Conservation (phyloP, 495 filamentous ascomycete genomes). For the Lophiotrema nucula region DNA sequence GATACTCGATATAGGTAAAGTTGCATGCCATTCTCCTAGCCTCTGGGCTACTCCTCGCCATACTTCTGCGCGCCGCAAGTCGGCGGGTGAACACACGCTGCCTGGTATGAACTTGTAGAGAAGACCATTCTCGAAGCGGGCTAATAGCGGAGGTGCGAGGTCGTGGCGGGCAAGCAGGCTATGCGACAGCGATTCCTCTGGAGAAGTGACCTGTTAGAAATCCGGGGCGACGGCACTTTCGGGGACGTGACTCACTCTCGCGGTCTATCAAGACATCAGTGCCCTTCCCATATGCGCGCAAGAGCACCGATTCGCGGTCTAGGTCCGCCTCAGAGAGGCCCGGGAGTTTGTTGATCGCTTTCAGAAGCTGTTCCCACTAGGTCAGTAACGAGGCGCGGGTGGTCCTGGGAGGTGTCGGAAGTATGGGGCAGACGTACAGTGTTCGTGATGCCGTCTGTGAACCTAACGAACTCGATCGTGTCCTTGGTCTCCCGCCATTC, state of each 20-base stretch:
- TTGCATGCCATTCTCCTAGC: conserved; percentile 90
- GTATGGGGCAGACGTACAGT: conserved; percentile 57
- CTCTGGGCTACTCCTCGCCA: conserved; percentile 80
- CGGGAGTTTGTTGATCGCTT: conserved; percentile 77
- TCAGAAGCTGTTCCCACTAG: conserved; percentile 62
- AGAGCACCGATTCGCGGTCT: conserved; percentile 82
- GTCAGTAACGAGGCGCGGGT: conserved; percentile 2
- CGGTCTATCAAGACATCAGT: conserved; percentile 96
- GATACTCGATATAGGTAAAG: conserved; percentile 54
- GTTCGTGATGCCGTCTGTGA: conserved; percentile 98
- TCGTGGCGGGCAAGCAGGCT: conserved; percentile 71
- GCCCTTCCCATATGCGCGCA: conserved; percentile 91
- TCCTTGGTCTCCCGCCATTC: conserved; percentile 75
- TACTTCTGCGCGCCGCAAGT: conserved; percentile 65
- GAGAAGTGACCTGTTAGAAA: background rate
- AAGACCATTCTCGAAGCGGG: conserved; percentile 93
- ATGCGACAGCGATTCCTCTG: conserved; percentile 69
- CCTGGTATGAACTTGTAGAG: conserved; percentile 89
- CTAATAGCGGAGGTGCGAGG: conserved; percentile 83
- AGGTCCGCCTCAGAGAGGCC: conserved; percentile 74
- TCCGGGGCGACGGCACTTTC: background rate
- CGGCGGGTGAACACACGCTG: conserved; percentile 70
- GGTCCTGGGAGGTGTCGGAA: background rate
- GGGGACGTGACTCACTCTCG: conserved; percentile 63
- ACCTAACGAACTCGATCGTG: conserved; percentile 81